Evolutionary conservation across 305 asterid species (phyloP).

Genomic region (Euphrasia arctica): DNA sequence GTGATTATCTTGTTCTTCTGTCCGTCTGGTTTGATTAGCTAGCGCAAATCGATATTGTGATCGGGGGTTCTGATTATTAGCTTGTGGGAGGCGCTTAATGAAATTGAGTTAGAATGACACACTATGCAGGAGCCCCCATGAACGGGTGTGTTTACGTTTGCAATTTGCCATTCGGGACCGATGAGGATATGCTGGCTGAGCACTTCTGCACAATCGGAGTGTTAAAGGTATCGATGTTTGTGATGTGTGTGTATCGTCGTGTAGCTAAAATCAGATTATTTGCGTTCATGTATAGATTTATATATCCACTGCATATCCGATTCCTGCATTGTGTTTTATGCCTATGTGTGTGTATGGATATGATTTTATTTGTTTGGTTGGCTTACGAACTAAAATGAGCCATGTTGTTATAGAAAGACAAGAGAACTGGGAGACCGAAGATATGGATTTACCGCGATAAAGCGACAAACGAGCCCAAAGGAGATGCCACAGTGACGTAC

Average conservation of each 20-base stretch:
- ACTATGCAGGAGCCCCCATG: conserved; percentile 57
- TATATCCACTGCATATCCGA: neutral
- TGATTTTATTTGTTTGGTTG: conserved; percentile 14
- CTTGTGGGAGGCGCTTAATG: conserved; percentile 37
- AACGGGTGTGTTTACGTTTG: conserved; percentile 85
- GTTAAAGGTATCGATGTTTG: conserved; percentile 67
- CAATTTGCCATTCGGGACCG: conserved; percentile 85
- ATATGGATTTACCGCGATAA: conserved; percentile 93
- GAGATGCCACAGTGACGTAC: conserved; percentile 95
- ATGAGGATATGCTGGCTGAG: conserved; percentile 89
- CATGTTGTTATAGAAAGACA: conserved; percentile 63
- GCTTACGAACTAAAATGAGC: conserved; percentile 19
- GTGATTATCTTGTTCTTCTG: neutral
- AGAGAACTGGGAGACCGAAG: conserved; percentile 85
- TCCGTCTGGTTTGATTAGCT: conserved; percentile 11
- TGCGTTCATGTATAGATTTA: neutral
- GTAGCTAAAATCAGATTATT: neutral
- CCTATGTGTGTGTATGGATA: neutral
- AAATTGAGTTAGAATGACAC: conserved; percentile 67
- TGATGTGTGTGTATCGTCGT: neutral
- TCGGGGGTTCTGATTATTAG: conserved; percentile 11
- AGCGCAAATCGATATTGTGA: conserved; percentile 23
- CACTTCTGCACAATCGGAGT: conserved; percentile 92
- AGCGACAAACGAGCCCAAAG: conserved; percentile 90
- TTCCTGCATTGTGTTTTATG: neutral